A percentile compares a stretch with the other conserved stretches of the same genome.
Evolutionary conservation across 495 filamentous ascomycete genomes (phyloP).

Genomic region (Penicillium antarcticum): DNA sequence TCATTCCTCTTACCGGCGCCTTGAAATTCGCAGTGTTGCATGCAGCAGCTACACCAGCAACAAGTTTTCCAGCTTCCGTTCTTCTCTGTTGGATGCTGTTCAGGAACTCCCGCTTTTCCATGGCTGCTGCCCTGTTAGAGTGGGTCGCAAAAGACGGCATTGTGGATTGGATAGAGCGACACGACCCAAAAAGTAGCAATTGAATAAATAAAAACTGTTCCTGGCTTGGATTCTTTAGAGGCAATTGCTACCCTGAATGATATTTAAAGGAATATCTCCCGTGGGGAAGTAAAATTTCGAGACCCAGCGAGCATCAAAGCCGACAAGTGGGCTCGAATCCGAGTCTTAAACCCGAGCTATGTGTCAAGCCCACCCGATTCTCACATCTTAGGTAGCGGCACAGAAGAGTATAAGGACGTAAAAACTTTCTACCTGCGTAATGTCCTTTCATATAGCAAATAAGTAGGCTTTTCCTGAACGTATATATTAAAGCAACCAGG

Average conservation of each 20-base stretch:
- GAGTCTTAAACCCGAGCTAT: neutral
- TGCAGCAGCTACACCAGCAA: constrained; percentile 1
- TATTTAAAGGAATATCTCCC: neutral
- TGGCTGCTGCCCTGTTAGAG: neutral
- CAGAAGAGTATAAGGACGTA: too few species aligned
- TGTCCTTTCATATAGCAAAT: too few species aligned
- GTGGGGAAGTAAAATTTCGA: neutral
- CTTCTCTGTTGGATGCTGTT: neutral
- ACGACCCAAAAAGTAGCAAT: neutral
- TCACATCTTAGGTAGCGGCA: too few species aligned
- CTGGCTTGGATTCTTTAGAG: too few species aligned
- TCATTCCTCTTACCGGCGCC: neutral
- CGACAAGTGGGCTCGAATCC: neutral
- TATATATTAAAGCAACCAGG: too few species aligned
- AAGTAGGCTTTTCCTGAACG: too few species aligned
- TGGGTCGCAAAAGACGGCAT: neutral
- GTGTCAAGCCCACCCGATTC: too few species aligned
- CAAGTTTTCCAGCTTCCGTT: neutral
- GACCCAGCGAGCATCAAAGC: neutral
- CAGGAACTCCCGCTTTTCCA: neutral
- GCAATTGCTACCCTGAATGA: neutral
- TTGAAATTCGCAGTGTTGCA: neutral
- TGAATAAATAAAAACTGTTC: neutral
- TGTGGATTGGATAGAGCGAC: neutral
- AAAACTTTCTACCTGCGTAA: too few species aligned